phyloP scores from a whole-genome alignment of 2,329 filamentous ascomycete species.

The Pestalotiopsis sp. region DNA sequence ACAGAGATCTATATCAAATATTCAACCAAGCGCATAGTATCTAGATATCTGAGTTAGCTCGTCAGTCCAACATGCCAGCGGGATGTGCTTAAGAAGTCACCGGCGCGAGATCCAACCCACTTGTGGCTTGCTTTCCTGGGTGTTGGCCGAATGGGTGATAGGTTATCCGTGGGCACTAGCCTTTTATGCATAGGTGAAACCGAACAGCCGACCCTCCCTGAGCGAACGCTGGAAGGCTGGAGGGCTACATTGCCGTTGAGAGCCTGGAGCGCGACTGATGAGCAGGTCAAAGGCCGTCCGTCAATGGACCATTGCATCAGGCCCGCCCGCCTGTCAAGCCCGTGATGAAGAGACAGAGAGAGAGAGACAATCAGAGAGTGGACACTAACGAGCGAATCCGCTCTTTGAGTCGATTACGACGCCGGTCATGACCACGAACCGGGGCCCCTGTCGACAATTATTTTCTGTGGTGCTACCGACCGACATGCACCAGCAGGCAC shows the following conservation, averaged over 20 bases:
- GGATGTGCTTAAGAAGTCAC: not conserved
- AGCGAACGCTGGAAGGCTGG: not conserved
- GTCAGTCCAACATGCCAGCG: not conserved
- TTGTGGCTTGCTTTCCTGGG: not conserved
- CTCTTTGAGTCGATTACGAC: not conserved
- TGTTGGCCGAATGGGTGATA: not conserved
- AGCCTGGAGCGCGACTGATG: not conserved
- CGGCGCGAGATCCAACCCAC: not conserved
- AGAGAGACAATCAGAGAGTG: not conserved
- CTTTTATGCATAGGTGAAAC: conserved; percentile 5
- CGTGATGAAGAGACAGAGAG: no score
- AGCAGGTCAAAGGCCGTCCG: not conserved
- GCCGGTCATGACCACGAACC: not conserved
- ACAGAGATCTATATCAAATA: not conserved
- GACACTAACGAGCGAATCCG: conserved; percentile 2
- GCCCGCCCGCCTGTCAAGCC: not conserved
- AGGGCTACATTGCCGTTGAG: not conserved
- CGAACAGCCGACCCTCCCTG: not conserved
- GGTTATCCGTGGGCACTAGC: conserved; percentile 1
- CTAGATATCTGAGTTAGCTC: not conserved
- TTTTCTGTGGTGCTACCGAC: not conserved
- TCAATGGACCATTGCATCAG: not conserved
- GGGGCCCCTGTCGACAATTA: not conserved
- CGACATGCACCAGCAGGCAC: not conserved
- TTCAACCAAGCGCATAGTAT: not conserved